Evolutionary conservation across 352 stramenopile species (phyloP).

Genomic region (Globisporangium viniferum): DNA sequence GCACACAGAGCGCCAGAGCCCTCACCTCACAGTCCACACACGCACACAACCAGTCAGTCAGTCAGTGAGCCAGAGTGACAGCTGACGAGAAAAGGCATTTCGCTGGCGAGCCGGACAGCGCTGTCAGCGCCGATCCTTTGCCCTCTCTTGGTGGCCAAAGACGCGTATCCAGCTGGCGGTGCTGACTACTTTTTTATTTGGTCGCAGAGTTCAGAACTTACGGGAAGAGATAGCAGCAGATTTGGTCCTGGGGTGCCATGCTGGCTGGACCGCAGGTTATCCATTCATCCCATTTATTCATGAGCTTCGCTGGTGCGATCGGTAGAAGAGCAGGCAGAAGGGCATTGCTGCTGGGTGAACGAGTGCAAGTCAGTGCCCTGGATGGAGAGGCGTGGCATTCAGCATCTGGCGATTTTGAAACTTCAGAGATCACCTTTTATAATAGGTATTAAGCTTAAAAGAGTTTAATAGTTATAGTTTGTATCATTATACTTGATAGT

Average conservation of each 20-base stretch:
- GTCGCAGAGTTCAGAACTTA: background rate
- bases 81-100: background rate
- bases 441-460: background rate
- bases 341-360: background rate
- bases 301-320: background rate
- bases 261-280: background rate
- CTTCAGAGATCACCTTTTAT: background rate
- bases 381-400: slow-evolving; percentile 3
- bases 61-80: background rate
- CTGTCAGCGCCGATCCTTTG: background rate
- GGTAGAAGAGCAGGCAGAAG: slow-evolving; percentile 2
- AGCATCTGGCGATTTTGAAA: background rate
- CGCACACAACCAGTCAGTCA: background rate
- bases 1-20: background rate
- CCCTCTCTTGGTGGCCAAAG: background rate
- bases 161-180: slow-evolving; percentile 6
- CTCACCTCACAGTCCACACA: background rate
- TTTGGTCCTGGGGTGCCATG: background rate
- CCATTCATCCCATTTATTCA: background rate
- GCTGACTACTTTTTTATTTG: slow-evolving; percentile 11
- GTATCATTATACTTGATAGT: no score
- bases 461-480: no score
- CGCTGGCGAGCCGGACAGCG: slow-evolving; percentile 4
- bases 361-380: background rate
- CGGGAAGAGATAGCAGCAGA: background rate